Base-by-base conservation (phyloP, 129 eudicot genomes). In the Chrysanthemum seticuspe region DNA sequence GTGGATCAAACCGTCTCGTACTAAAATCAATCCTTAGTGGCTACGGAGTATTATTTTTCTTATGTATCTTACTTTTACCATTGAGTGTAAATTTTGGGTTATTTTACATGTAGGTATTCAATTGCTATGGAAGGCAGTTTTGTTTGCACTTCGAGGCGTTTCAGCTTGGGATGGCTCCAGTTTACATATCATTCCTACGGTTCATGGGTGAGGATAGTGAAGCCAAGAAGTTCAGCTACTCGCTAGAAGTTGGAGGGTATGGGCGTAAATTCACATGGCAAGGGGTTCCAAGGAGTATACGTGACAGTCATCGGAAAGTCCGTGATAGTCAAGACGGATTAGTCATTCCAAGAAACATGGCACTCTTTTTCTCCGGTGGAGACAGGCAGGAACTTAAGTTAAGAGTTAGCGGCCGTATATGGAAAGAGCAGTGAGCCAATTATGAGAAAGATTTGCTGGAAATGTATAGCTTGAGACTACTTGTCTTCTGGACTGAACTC, bases 61-160 rank as follows among this genome's bases (percentile, higher is more conserved):
- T 29, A 29, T 1, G 3, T 29, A 29, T 29, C 31, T 27, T 27
- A 27, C 44, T 36, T 36, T 3, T 27, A 27, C 44, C 5, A 8
- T 8, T 8, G 45, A 40, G 45, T 40, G 27, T 74, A 51, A 63
- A 50, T 34, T 18, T 0, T 15, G 52, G 27, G 40, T 40, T 31
- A 7, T 58, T 72, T 9, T 27, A n/a, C 16, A 1, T 79, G 70
- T 75, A 92, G 98, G 96, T 92, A 21, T 92, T 92, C 82, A 84
- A 92, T 76, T 92, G 98, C 61, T 92, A 80, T 5, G 95, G 96
- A 60, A 64, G 85, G 53, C 91, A 89, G 34, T 92, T 92, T 72
- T 89, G 96, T 78, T 76, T 92, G 78, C 98, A 92, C 77, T 92
- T 92, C 72, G 98, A 92, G 80, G 98, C 98, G 1, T 92, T 86